Evolutionary conservation across 202 grass and related monocot genomes (phyloP), one percentile per base, ranked within the genome.

Genomic region (Panicum virgatum): DNA sequence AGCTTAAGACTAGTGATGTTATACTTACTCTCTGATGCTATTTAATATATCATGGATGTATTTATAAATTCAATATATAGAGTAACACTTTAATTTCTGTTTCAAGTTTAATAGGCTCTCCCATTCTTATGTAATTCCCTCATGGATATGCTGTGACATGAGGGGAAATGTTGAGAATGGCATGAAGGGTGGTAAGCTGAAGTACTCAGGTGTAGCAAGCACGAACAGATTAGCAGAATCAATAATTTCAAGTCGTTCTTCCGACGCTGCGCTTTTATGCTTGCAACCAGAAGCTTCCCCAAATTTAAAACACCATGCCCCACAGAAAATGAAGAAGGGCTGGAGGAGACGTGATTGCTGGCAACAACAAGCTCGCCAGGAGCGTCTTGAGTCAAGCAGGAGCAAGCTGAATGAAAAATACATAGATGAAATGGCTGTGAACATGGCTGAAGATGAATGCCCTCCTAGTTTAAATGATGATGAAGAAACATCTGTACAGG

Each of bases 61-160:
- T 73, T 45, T 82, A 71, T 10, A 52, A 67, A 73, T 72, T 7
- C 0, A 71, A 66, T 73, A 43, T 22, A 36, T 58, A 50, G 5
- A 29, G 11, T 86, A 73, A 90, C 62, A 76, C 62, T 74, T 34
- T 77, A 12, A 46, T 25, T 78, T 79, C 63, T 65, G 23, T 86
- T 56, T 88, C 27, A 86, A 99, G 96, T 93, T 85, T 65, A 99
- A 99, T 85, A 99, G 93, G 90, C 60, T 99, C 30, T 84, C 63
- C 48, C 66, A 84, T 83, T 86, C 87, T 45, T 87, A 82, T 79
- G 85, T 90, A 84, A 80, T 99, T 76, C 96, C 96, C 66, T 84
- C 92, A 43, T 96, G 96, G 96, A 90, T 99, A 88, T 90, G 83
- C 71, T 99, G 91, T 44, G 89, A 96, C 78, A 85, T 92, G 66